Conservation (phyloP, 208 protist species). For the Leptomonas seymouri region DNA sequence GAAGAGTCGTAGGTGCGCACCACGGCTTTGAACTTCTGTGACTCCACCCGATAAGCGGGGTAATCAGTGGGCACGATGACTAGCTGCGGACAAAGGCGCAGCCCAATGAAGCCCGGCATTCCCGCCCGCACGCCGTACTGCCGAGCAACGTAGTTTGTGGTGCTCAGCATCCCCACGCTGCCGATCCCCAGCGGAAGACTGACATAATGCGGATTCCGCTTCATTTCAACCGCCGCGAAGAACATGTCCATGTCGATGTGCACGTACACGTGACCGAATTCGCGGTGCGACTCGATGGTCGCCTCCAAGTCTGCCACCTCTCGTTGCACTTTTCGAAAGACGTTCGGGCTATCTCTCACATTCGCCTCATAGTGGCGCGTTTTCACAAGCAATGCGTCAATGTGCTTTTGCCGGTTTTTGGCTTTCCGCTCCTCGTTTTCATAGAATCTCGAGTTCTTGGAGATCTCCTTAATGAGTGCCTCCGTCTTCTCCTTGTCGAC, state of each 20-base stretch:
- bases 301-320: conserved; percentile 32
- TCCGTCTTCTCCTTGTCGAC: conserved; percentile 65
- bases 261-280: conserved; percentile 49
- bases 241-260: conserved; percentile 95
- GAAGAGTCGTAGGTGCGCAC: conserved; percentile 79
- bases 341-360: conserved; percentile 9
- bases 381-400: conserved; percentile 48
- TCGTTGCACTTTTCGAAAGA: conserved; percentile 25
- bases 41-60: conserved; percentile 54
- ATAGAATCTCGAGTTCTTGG: conserved; percentile 68
- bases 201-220: conserved; percentile 83
- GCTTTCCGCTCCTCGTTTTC: conserved; percentile 74
- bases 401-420: conserved; percentile 32
- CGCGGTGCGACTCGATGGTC: conserved; percentile 38
- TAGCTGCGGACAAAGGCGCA: conserved; percentile 83
- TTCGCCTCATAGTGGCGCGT: conserved; percentile 33
- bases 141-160: conserved; percentile 94
- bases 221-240: conserved; percentile 85
- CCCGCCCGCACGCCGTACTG: conserved; percentile 93
- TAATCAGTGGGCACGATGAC: conserved; percentile 81
- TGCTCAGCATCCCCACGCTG: conserved; percentile 89
- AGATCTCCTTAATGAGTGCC: conserved; percentile 53
- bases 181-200: conserved; percentile 93
- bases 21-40: conserved; percentile 54
- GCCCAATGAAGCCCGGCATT: conserved; percentile 95